Base-by-base conservation (phyloP, 257 asterid species). In the Gardenia jasminoides region DNA sequence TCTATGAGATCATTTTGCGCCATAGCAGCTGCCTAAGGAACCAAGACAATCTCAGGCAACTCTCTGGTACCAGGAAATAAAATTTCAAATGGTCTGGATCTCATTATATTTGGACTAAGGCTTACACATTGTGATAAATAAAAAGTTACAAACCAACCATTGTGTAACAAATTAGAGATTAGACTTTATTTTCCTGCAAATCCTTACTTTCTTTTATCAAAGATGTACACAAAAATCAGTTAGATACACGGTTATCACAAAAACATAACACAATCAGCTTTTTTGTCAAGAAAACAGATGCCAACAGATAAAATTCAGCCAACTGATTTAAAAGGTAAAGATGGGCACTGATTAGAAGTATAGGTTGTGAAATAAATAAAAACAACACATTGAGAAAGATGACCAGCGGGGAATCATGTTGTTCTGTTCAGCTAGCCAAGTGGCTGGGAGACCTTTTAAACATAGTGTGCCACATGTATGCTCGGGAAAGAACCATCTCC, bases 391-490 rank as follows among this genome's bases (percentile, higher is more conserved):
- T 46, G 24, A n/a, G 10, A 52, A 59, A 31, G 72, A 31, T 43
- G 36, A 59, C 7, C 44, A 6, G 16, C 64, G 66, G 28, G 41
- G 58, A 46, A 71, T 24, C 39, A 12, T 17, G 47, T 4, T 3
- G 28, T 48, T 31, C 43, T 65, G 68, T 64, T 87, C 47, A 94
- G 82, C 92, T 87, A 76, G 94, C 92, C 82, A 94, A 84, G 88
- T 94, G 99, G 83, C 97, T 93, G 56, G 99, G 99, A 59, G 93
- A 93, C 78, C 90, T 90, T 82, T 93, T 91, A 82, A 94, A 94
- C 91, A 94, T 86, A 48, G 97, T 82, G 84, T 94, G 95, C 99
- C 99, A 94, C 99, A 94, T 93, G 81, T 88, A 94, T n/a, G 99
- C 99, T 71, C 85, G 92, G 1, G 99, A 93, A 78, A 94, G 99